Percentiles rank a stretch among this genome's conserved stretches.
These are phyloP conservation scores for Bruguiera gymnorhiza DNA, from an alignment of 345 rosid genomes.

Conservation along the genomic window DNA sequence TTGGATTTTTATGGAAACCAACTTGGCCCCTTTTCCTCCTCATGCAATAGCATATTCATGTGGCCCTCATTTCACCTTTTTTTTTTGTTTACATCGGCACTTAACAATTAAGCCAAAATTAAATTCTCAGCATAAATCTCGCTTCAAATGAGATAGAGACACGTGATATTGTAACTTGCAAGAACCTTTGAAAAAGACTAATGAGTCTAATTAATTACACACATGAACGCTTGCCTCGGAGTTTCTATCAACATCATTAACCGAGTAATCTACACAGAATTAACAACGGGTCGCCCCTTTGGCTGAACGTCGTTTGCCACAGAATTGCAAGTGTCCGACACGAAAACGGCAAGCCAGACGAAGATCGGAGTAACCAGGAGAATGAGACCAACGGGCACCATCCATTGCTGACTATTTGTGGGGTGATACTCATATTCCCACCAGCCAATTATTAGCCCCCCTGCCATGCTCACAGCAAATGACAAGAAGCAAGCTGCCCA, in stretches of 20 bases:
- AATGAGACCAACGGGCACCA: constrained; percentile 76
- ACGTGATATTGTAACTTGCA: too few species aligned
- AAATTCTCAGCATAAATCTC: too few species aligned
- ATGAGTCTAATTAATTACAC: background rate
- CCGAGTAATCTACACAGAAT: constrained; percentile 10
- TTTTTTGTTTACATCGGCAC: too few species aligned
- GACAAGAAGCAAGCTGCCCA: constrained; percentile 25
- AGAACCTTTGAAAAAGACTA: background rate
- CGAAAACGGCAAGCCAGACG: constrained; percentile 37
- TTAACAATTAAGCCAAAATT: too few species aligned
- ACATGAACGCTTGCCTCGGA: background rate
- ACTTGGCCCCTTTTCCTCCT: too few species aligned
- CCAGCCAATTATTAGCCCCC: constrained; percentile 47
- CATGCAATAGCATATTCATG: too few species aligned
- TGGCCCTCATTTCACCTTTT: too few species aligned
- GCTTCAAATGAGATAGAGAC: too few species aligned
- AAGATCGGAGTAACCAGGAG: constrained; percentile 54
- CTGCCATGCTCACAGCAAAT: constrained; percentile 37
- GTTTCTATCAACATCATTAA: constrained; percentile 21
- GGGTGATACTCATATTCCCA: constrained; percentile 58
- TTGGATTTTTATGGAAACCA: too few species aligned
- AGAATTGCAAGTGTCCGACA: constrained; percentile 36
- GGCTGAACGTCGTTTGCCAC: background rate
- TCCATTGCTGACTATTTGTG: constrained; percentile 60
- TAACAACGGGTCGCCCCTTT: background rate